Evolutionary conservation across 768 basidiomycete species (phyloP).

Genomic region (Suillus subluteus): DNA sequence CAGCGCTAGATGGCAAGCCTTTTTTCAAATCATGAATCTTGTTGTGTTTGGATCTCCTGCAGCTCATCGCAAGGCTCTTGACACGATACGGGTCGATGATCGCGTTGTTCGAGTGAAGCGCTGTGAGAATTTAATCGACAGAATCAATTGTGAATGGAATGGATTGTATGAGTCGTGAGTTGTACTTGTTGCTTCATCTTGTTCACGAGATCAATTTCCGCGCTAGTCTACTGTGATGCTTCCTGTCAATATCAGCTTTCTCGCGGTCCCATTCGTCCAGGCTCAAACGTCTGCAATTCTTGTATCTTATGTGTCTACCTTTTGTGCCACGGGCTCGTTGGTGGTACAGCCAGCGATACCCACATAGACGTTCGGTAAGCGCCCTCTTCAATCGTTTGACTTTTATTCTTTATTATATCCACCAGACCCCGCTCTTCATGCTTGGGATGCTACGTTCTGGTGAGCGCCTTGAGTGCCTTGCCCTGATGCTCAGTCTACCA

Average conservation of each 20-base stretch:
- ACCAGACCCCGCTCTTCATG: slow-evolving; percentile 3
- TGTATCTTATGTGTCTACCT: slow-evolving; percentile 1
- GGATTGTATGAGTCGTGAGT: slow-evolving; percentile 50
- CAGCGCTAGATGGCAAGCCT: slow-evolving; percentile 31
- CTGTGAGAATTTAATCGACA: slow-evolving; percentile 45
- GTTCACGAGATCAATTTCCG: neutral
- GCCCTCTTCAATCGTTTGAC: slow-evolving; percentile 16
- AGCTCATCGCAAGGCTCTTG: slow-evolving; percentile 41
- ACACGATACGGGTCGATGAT: slow-evolving; percentile 46
- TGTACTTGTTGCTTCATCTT: neutral
- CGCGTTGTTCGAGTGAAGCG: slow-evolving; percentile 41
- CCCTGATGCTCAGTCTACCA: slow-evolving; percentile 46
- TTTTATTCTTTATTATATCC: neutral
- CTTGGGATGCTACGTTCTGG: slow-evolving; percentile 34
- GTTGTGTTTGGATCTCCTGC: slow-evolving; percentile 51
- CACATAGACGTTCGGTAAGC: slow-evolving; percentile 30
- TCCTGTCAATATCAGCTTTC: slow-evolving; percentile 15
- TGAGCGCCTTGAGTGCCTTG: slow-evolving; percentile 37
- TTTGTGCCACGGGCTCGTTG: slow-evolving; percentile 11
- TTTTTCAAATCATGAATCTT: slow-evolving; percentile 30
- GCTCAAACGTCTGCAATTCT: slow-evolving; percentile 8
- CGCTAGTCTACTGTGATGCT: slow-evolving; percentile 16
- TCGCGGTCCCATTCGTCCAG: slow-evolving; percentile 30
- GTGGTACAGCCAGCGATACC: slow-evolving; percentile 19
- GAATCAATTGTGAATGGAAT: slow-evolving; percentile 50